These are phyloP conservation scores for Leucocoprinus leucothites DNA, from an alignment of 768 basidiomycete genomes.

Conservation along the genomic window DNA sequence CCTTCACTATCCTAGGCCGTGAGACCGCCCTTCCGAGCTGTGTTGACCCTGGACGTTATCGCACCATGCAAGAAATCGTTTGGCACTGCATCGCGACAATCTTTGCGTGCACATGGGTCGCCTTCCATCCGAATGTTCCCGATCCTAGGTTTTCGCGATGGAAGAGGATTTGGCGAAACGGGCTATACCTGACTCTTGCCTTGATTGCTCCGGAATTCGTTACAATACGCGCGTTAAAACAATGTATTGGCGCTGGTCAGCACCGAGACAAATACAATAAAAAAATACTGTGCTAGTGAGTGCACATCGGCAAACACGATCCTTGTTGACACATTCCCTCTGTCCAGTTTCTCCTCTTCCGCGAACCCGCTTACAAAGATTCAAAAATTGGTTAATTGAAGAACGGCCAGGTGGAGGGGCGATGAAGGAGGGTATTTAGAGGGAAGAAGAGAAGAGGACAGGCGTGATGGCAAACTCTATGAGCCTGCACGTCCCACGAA, in stretches of 20 bases:
- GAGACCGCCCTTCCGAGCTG: too few species aligned
- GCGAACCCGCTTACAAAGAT: too few species aligned
- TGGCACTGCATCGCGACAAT: slow-evolving; percentile 19
- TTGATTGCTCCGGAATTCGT: slow-evolving; percentile 12
- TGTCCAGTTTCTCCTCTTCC: too few species aligned
- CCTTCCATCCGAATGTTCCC: slow-evolving; percentile 19
- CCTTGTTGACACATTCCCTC: too few species aligned
- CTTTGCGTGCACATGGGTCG: slow-evolving; percentile 20
- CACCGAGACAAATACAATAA: not conserved
- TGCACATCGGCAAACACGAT: too few species aligned
- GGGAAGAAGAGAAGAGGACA: too few species aligned
- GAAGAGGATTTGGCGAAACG: not conserved
- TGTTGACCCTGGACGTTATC: not conserved
- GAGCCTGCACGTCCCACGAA: too few species aligned
- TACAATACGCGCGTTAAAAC: slow-evolving; percentile 8
- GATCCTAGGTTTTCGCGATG: slow-evolving; percentile 5
- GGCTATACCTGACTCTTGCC: slow-evolving; percentile 9
- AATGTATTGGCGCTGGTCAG: slow-evolving; percentile 2
- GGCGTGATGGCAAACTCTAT: too few species aligned
- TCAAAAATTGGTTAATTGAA: too few species aligned
- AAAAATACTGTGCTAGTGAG: not conserved
- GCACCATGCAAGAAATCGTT: slow-evolving; percentile 14
- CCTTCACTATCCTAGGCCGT: too few species aligned
- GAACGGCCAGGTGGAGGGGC: too few species aligned
- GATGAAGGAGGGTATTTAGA: too few species aligned